Percentiles rank a stretch among this genome's conserved stretches.
Conservation (phyloP, 1,284 basidiomycete genomes). For the Apiotrichum domesticum region DNA sequence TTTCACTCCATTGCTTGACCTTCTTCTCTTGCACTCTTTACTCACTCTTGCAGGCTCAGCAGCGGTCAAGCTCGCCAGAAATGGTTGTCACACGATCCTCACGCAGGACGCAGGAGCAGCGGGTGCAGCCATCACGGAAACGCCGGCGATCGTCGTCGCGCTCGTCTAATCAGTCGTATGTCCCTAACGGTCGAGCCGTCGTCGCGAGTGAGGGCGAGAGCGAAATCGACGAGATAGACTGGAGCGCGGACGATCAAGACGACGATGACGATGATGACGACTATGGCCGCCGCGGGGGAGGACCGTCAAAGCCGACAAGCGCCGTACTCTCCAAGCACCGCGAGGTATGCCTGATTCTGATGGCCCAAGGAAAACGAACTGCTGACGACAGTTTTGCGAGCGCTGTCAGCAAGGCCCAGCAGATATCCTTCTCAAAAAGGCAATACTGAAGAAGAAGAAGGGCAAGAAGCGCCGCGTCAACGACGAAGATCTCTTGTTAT, state of each 20-base stretch:
- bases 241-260: neutral
- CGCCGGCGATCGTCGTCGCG: neutral
- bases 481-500: slow-evolving; percentile 50
- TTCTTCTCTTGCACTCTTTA: no score
- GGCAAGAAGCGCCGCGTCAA: neutral
- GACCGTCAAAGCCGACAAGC: no score
- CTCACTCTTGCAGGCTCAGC: neutral
- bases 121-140: neutral
- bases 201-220: slow-evolving; percentile 13
- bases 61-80: neutral
- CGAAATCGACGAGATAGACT: slow-evolving; percentile 6
- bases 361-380: neutral
- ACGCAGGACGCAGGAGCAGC: neutral
- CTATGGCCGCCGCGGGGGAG: no score
- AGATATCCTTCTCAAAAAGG: slow-evolving; percentile 25
- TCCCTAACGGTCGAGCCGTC: neutral
- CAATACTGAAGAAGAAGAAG: slow-evolving; percentile 32
- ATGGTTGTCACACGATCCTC: neutral
- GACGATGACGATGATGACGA: no score
- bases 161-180: neutral
- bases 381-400: slow-evolving; percentile 30
- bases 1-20: no score
- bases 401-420: slow-evolving; percentile 34
- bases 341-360: neutral
- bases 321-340: no score